phyloP scores from a whole-genome alignment of 1,284 basidiomycete genomes.

The Agaricales sp. region DNA sequence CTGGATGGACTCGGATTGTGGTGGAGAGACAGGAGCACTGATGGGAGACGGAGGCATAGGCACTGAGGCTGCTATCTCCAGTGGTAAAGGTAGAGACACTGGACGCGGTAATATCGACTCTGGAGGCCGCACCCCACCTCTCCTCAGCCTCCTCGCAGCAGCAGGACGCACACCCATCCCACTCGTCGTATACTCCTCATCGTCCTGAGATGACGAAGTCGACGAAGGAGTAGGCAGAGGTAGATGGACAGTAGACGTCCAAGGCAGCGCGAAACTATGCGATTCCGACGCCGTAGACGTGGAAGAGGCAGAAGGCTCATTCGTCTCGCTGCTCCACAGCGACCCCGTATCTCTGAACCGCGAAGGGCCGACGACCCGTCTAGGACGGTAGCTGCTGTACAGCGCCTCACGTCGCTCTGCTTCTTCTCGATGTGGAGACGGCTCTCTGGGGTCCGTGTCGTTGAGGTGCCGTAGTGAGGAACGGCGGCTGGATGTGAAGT shows the following conservation, averaged over 20 bases:
- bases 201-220: slow-evolving; percentile 10
- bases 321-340: not conserved
- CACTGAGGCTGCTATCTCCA: not conserved
- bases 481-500: slow-evolving; percentile 55
- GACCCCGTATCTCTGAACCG: not conserved
- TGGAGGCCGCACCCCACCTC: slow-evolving; percentile 47
- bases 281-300: slow-evolving; percentile 14
- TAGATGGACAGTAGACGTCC: slow-evolving; percentile 10
- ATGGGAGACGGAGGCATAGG: not conserved
- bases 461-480: slow-evolving; percentile 18
- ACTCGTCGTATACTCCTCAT: slow-evolving; percentile 16
- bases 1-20: too few relatives aligned
- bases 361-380: not conserved
- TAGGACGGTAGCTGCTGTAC: not conserved
- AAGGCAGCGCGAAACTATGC: slow-evolving; percentile 14
- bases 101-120: slow-evolving; percentile 38
- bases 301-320: slow-evolving; percentile 7
- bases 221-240: slow-evolving; percentile 11
- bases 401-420: slow-evolving; percentile 16
- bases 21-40: not conserved
- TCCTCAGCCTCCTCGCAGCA: slow-evolving; percentile 37
- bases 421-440: slow-evolving; percentile 16
- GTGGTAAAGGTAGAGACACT: not conserved
- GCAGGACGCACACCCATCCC: slow-evolving; percentile 10
- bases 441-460: slow-evolving; percentile 15